Evolutionary conservation across 176 grass and related monocot species (phyloP), one percentile per base, ranked within the genome.

Genomic region (Hordeum vulgare): DNA sequence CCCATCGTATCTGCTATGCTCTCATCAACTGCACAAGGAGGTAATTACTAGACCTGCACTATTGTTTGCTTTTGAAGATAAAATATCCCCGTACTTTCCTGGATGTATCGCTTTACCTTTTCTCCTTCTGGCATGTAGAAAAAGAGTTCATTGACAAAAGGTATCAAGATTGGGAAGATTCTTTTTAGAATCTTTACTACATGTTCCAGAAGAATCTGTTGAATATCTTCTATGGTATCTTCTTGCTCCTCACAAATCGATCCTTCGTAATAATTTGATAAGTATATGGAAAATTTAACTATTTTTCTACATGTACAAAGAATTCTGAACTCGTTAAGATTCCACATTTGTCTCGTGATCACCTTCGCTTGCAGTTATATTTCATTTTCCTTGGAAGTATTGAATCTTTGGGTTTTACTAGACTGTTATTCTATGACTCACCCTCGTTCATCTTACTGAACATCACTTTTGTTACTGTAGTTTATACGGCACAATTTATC

Each of bases 181-280:
- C 96, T 1, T 93, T 99, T 83, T 78, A 87, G 40, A 91, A 87
- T 88, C 89, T 99, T 73, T 99, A 99, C 53, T 88, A 85, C 61
- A 96, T 90, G 96, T 83, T 99, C 36, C 89, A 93, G 89, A 99
- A 92, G 74, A 94, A 94, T 69, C 74, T 83, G 61, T 79, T 89
- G 56, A 89, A 84, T 79, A 89, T 99, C 14, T 99, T 99, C 83
- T 99, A 99, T 99, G 96, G 96, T 99, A 94, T 47, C 14, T 77
- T 83, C 61, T 71, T 66, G 26, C 58, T 71, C 44, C 37, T 67
- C 13, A 61, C 0, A 78, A 13, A 27, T 37, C 36, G 71, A 56
- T 28, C 18, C 44, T 83, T 60, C 54, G 7, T 63, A 74, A 18
- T 69, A 23, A 77, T 4, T 62, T 71, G 21, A 2, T 14, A 27